A percentile compares a stretch with the other conserved stretches of the same genome.
Conservation (phyloP, 495 filamentous ascomycete species). For the Annulohypoxylon bovei region DNA sequence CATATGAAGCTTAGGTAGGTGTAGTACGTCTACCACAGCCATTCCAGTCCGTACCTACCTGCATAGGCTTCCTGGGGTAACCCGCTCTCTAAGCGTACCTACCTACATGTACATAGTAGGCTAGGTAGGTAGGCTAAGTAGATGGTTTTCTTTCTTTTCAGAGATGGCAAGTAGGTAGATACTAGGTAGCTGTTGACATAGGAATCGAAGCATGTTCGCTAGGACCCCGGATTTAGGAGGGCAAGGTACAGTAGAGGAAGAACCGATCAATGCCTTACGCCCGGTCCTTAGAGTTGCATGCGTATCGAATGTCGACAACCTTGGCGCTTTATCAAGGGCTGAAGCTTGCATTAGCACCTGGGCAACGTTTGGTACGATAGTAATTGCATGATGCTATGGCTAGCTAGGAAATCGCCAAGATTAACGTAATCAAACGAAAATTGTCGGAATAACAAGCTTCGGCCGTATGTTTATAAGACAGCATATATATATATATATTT, state of each 20-base stretch:
- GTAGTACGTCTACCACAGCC: not conserved
- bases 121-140: no score
- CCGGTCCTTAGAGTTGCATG: conserved; percentile 11
- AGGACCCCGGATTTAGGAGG: not conserved
- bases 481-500: not conserved
- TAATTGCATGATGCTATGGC: conserved; percentile 21
- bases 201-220: not conserved
- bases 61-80: not conserved
- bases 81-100: not conserved
- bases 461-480: not conserved
- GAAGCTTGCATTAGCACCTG: conserved; percentile 18
- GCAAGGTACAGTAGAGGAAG: not conserved
- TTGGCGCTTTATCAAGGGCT: conserved; percentile 22
- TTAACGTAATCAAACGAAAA: conserved; percentile 5
- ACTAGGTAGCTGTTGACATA: not conserved
- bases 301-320: conserved; percentile 5
- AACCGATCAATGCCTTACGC: not conserved
- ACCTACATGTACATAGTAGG: no score
- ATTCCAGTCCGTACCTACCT: not conserved
- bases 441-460: not conserved
- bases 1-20: not conserved
- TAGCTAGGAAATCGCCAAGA: not conserved
- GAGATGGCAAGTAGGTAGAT: not conserved
- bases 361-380: conserved; percentile 26
- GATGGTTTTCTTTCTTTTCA: not conserved